phyloP scores from a whole-genome alignment of 192 early-diverging fungal genomes.

The Ramicandelaber brevisporus region DNA sequence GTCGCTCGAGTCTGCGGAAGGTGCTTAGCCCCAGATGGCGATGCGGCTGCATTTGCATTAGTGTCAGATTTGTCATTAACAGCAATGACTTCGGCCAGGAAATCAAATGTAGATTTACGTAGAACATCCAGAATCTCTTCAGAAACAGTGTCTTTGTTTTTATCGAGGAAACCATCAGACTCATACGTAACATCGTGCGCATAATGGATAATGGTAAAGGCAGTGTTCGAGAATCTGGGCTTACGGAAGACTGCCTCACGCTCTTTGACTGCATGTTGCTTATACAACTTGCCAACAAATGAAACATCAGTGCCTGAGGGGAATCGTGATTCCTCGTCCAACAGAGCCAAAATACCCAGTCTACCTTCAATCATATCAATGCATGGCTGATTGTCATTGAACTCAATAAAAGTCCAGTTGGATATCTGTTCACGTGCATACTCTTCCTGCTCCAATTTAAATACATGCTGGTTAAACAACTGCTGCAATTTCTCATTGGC shows the following conservation, averaged over 20 bases:
- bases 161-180: constrained; percentile 85
- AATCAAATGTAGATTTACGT: constrained; percentile 45
- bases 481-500: constrained; percentile 98
- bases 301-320: constrained; percentile 68
- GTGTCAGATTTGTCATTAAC: constrained; percentile 1
- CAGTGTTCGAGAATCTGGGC: constrained; percentile 63
- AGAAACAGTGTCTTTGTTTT: constrained; percentile 95
- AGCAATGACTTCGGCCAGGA: constrained; percentile 52
- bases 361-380: constrained; percentile 95
- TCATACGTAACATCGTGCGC: constrained; percentile 87
- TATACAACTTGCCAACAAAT: constrained; percentile 76
- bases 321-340: constrained; percentile 79
- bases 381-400: constrained; percentile 96
- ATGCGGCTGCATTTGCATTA: neutral
- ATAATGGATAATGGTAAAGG: constrained; percentile 89
- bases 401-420: constrained; percentile 95
- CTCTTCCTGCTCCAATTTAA: constrained; percentile 97
- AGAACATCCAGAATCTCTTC: constrained; percentile 69
- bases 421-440: constrained; percentile 81
- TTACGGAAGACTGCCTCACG: constrained; percentile 40
- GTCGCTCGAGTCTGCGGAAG: too few relatives aligned
- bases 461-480: constrained; percentile 96
- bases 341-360: constrained; percentile 76
- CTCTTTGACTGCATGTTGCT: constrained; percentile 28
- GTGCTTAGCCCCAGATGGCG: too few relatives aligned